Evolutionary conservation across 495 filamentous ascomycete species (phyloP), one percentile per base, ranked within the genome.

Genomic region (Cryomyces antarcticus): DNA sequence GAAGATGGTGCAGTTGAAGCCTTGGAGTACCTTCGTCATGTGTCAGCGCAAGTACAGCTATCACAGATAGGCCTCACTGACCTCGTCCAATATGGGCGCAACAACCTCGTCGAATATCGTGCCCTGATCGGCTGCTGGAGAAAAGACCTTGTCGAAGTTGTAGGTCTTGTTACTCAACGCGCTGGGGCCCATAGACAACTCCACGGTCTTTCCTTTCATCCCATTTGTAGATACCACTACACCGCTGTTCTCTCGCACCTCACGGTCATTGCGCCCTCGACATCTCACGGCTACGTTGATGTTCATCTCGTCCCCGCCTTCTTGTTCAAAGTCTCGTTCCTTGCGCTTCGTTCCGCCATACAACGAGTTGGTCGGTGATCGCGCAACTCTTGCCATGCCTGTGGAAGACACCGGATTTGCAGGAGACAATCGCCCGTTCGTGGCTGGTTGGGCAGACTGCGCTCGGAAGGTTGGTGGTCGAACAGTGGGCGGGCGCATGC

Each of bases 1-100:
- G 55, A 97, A 97, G 44, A 97, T 93, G 6, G 89, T 97, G 58
- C 89, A 97, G 57, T 97, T 97, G 62, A 81, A 96, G n/a, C 89
- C 89, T 28, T 73, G 69, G 24, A 97, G 71, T 73, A 96, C 94
- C 86, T 95, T 30, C 2, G 29, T 13, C 7, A n/a, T 7, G 11
- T 9, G 29, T 47, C 35, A 48, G 38, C 24, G 7, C 5, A 3
- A 33, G 12, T n/a, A 7, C 28, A 12, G 12, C 11, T 30, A 3
- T 36, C 5, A 30, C 27, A n/a, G 11, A 28, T 13, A 34, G 5
- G 6, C 7, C 6, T 13, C 13, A 24, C 69, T 50, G 62, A 93
- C 86, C 72, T 97, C 87, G 48, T 93, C 84, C 39, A 97, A 49
- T 37, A 96, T 82, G 0, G 89, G 89, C 37, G 74, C 73, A 0